Percentiles rank a stretch among this genome's conserved stretches.
These are phyloP conservation scores for Lactarius vividus DNA, from an alignment of 768 basidiomycete genomes.

Conservation along the genomic window DNA sequence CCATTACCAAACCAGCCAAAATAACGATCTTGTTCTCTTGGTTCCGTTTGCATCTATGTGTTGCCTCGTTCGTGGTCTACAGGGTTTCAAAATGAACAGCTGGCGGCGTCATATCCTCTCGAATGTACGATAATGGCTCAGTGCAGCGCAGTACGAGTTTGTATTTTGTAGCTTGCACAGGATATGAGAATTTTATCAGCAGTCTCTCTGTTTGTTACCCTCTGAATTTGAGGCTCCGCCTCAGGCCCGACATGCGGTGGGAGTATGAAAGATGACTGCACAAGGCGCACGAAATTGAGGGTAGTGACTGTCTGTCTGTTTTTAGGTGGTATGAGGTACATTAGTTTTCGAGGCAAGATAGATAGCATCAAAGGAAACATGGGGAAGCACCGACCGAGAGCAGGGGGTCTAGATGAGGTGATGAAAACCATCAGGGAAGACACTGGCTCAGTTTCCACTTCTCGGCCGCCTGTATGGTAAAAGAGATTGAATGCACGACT, in stretches of 20 bases:
- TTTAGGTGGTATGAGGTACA: no score
- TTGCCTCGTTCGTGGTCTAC: background rate
- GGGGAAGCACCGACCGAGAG: background rate
- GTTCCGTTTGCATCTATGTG: background rate
- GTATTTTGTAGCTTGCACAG: background rate
- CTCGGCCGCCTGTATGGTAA: background rate
- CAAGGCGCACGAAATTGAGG: no score
- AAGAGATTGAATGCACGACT: no score
- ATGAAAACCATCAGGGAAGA: no score
- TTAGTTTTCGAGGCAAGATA: no score
- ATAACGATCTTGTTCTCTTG: background rate
- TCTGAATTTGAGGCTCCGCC: background rate
- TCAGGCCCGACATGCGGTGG: no score
- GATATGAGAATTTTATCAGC: background rate
- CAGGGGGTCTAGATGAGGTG: background rate
- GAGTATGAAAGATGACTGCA: no score
- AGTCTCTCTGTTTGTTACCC: background rate
- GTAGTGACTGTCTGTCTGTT: no score
- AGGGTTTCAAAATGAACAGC: background rate
- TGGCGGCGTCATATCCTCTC: background rate
- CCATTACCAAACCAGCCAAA: background rate
- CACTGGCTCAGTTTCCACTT: background rate
- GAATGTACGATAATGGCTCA: background rate
- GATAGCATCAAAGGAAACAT: no score
- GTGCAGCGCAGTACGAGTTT: background rate